Base-by-base conservation (phyloP, 345 rosid species). In the Streptanthus diversifolius region DNA sequence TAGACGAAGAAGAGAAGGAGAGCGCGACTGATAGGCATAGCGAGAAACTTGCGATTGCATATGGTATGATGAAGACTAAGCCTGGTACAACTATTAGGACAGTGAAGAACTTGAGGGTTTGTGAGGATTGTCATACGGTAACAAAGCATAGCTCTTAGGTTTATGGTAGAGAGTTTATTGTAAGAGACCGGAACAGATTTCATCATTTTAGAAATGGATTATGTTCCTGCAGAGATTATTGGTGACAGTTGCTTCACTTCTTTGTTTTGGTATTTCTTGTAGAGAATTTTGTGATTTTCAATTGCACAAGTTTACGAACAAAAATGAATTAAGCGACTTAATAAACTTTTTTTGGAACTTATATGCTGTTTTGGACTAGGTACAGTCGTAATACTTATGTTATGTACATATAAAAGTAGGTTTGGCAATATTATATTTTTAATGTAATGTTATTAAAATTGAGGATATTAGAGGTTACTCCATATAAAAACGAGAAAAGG, bases 1-100 rank as follows among this genome's bases (percentile, higher is more conserved):
- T 90, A 48, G 96, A 88, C 12, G 88, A 90, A 15, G 96, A 90
- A 45, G 96, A 90, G 73, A 90, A 90, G 51, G 90, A 88, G 68
- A 84, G 67, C 5, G 66, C 78, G 5, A 22, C 88, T 55, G 83
- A 83, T 52, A 73, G 67, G 84, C 97, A 90, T 35, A 88, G 97
- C 3, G 93, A 90, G 80, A 88, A 90, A 80, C 90, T 85, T 14
- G 93, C 97, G 0, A 85, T 85, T 41, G 90, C 90, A 13, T 90
- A 52, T 51, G 89, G 88, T 76, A 82, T 88, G 47, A 77, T 85
- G 85, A 88, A 71, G 66, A 86, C 79, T 0, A 70, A 67, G 41
- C 66, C 80, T 14, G 63, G 44, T 6, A 47, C 73, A 3, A 57
- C 76, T 0, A 84, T 90, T 27, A 83, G 87, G 66, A 85, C 83